phyloP scores from a whole-genome alignment of 2,329 filamentous ascomycete genomes.

The Calonectria crousiana region DNA sequence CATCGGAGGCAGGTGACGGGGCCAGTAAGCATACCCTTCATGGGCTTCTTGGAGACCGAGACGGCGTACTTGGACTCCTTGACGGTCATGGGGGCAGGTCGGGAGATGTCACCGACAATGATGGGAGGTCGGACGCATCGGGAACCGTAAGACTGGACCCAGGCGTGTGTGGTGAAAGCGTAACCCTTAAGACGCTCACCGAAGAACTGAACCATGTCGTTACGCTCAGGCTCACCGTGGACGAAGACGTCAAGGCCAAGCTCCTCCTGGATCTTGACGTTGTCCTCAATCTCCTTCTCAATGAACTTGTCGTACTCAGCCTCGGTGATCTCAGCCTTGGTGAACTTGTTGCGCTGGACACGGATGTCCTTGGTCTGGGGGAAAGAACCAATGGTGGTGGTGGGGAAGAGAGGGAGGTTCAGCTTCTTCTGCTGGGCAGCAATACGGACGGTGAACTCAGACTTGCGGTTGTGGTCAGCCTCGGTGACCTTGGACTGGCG shows the following conservation, averaged over 20 bases:
- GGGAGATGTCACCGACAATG: slow-evolving; percentile 98
- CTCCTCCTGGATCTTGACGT: slow-evolving; percentile 97
- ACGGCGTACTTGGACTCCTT: slow-evolving; percentile 99
- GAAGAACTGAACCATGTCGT: slow-evolving; percentile 99
- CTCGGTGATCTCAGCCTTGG: slow-evolving; percentile 95
- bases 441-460: slow-evolving; percentile 86
- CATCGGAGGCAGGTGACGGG: slow-evolving; percentile 98
- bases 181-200: slow-evolving; percentile 97
- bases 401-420: slow-evolving; percentile 96
- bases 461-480: slow-evolving; percentile 92
- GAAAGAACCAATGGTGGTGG: slow-evolving; percentile 99
- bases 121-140: slow-evolving; percentile 98
- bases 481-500: slow-evolving; percentile 89
- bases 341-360: slow-evolving; percentile 96
- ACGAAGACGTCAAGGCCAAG: slow-evolving; percentile 97
- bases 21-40: slow-evolving; percentile 99
- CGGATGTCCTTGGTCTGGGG: slow-evolving; percentile 99
- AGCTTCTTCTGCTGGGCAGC: slow-evolving; percentile 91
- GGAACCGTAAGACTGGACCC: slow-evolving; percentile 98
- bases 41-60: slow-evolving; percentile 96
- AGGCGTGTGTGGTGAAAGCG: slow-evolving; percentile 98
- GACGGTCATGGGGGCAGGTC: slow-evolving; percentile 97
- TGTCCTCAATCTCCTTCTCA: slow-evolving; percentile 96
- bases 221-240: slow-evolving; percentile 99
- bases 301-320: slow-evolving; percentile 99